Evolutionary conservation across 1,284 basidiomycete species (phyloP), one percentile per base, ranked within the genome.

Genomic region (Papiliotrema flavescens): DNA sequence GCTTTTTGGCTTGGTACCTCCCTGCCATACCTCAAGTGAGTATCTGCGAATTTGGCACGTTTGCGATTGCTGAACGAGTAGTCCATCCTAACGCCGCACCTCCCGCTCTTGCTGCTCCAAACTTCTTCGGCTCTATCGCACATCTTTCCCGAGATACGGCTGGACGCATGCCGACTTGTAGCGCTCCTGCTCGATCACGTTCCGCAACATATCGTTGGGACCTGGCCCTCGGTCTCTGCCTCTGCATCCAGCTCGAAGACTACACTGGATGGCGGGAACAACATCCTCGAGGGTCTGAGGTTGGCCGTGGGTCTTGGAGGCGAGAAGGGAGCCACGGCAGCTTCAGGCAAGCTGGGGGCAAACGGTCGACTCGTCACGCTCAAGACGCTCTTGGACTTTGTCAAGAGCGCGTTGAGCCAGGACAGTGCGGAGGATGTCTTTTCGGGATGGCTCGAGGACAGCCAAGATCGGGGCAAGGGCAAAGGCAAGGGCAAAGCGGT

Each of bases 101-200:
- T 85, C 3, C 81, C 86, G 0, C 68, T 85, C 0, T 79, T 96
- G 2, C 79, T 95, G 17, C 82, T 97, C 14, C 96, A 92, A 73
- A 85, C 86, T 0, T 86, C 90, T 1, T 95, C 94, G 3, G 91
- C 91, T 0, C 87, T 96, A 71, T 93, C 90, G 0, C 89, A 96
- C 67, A 96, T 98, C 54, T 95, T 93, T 72, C 91, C 92, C 9
- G 90, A 94, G 65, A 89, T 98, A 55, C 83, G 92, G 9, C 81
- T 97, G 43, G 95, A 98, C 69, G 91, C 92, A 1, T 81, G 95
- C 59, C 84, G 85, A 24, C 83, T 94, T 59, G 76, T 98, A 47
- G 83, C 90, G 66, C 73, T 96, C 15, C 81, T 93, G 35, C 80
- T 98, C 2, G 85, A 88, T 35, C 71, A 81, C 47, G 82, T 89